Percentiles rank a stretch among this genome's conserved stretches.
phyloP scores from a whole-genome alignment of 2,329 filamentous ascomycete genomes.

The Curvularia lunata region DNA sequence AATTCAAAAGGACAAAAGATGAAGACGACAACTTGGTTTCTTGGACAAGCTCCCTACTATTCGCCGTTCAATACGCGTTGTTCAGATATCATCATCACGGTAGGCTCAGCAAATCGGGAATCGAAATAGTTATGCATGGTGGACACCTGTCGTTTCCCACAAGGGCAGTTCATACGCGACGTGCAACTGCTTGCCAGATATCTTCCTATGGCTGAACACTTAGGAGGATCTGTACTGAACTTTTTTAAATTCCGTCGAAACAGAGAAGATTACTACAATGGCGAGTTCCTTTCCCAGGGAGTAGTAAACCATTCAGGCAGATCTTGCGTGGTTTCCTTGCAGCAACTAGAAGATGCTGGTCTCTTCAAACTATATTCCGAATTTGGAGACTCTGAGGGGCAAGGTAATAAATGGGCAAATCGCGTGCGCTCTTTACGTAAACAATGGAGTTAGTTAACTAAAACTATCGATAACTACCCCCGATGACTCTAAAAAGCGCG shows the following conservation, averaged over 20 bases:
- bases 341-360: background rate
- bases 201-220: too few relatives aligned
- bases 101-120: background rate
- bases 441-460: too few relatives aligned
- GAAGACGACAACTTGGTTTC: background rate
- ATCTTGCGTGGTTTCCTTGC: background rate
- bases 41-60: background rate
- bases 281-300: background rate
- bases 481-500: too few relatives aligned
- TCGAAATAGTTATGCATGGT: background rate
- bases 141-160: background rate
- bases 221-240: background rate
- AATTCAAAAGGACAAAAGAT: background rate
- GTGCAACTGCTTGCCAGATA: background rate
- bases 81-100: background rate
- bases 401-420: background rate
- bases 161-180: background rate
- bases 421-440: background rate
- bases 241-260: background rate
- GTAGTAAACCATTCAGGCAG: background rate
- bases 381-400: background rate
- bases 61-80: background rate
- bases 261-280: background rate
- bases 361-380: background rate
- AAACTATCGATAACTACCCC: too few relatives aligned